Evolutionary conservation across 345 rosid species (phyloP), one percentile per base, ranked within the genome.

Genomic region (Linum usitatissimum): DNA sequence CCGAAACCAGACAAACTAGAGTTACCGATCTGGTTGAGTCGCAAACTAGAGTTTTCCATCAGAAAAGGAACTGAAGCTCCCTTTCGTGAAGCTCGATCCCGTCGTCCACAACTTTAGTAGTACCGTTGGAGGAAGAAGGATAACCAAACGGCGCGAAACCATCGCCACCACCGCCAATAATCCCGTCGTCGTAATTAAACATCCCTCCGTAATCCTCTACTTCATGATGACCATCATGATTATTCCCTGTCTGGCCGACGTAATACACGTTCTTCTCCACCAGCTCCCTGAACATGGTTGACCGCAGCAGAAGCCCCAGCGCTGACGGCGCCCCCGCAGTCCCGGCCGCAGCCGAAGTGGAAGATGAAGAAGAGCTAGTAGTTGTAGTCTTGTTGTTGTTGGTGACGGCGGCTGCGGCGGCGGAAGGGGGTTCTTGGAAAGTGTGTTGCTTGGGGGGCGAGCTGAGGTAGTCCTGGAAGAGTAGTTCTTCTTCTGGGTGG

Each of bases 221-320:
- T 6, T 40, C 10, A 40, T 12, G 48, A 40, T 12, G 48, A 12
- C 5, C 10, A 40, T 12, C 4, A 40, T 12, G 48, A 12, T 2
- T 3, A 7, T 1, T 12, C 48, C 10, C 48, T 7, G 5, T 7
- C 48, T 40, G 48, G 85, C 77, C 0, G 84, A 68, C 20, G 86
- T 72, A 10, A 74, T 6, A 68, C 59, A 61, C 55, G 68, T 75
- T 81, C 66, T 75, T 73, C 66, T 81, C 78, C 12, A 81, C 79
- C 6, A 81, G 75, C 55, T 81, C 74, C 57, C 68, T 76, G 38
- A 72, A 81, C 56, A 81, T 28, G 0, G 83, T 70, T n/a, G 86
- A 78, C 53, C 73, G 74, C 17, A 78, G 73, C 71, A 81, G 81
- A 51, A 76, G 76, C 23, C 81, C 34, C 6, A 78, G 76, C 19